Conservation (phyloP, 495 filamentous ascomycete species). For the Podospora pseudocomata region DNA sequence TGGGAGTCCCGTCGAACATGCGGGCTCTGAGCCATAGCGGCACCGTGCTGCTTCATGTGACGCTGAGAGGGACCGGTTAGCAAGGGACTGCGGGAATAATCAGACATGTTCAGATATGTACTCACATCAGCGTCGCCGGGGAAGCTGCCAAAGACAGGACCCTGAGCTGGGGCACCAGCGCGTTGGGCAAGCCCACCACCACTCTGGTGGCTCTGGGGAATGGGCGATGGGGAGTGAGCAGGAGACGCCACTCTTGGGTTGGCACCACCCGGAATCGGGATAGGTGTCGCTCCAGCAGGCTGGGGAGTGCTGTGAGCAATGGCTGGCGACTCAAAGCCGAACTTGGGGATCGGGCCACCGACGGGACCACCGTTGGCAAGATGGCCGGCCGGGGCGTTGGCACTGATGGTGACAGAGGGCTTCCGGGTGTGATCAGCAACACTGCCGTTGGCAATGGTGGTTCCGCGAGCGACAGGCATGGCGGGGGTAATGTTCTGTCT, state of each 20-base stretch:
- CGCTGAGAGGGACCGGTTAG: constrained; percentile 39
- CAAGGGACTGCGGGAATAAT: constrained; percentile 9
- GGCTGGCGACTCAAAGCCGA: constrained; percentile 76
- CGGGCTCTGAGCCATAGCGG: constrained; percentile 60
- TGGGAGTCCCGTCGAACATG: constrained; percentile 82
- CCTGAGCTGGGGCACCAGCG: constrained; percentile 58
- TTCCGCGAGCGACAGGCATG: constrained; percentile 58
- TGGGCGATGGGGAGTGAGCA: constrained; percentile 78
- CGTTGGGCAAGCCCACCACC: constrained; percentile 82
- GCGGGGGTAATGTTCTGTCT: constrained; percentile 69
- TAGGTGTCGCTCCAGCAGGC: constrained; percentile 54
- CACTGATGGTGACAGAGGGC: constrained; percentile 82
- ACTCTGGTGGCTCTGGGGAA: constrained; percentile 76
- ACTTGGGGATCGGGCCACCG: constrained; percentile 60
- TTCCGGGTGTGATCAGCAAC: constrained; percentile 70
- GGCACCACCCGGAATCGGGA: constrained; percentile 57
- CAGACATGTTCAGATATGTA: constrained; percentile 18
- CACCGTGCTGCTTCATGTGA: constrained; percentile 57
- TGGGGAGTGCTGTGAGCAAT: constrained; percentile 58
- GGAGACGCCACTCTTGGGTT: constrained; percentile 68
- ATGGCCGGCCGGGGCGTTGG: constrained; percentile 70
- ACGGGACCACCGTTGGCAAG: constrained; percentile 69
- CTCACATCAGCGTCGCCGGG: constrained; percentile 71
- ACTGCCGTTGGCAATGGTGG: constrained; percentile 53
- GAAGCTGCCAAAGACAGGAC: constrained; percentile 78